Base-by-base conservation (phyloP, 192 early-diverging fungal species). In the Haplosporangium gracile region DNA sequence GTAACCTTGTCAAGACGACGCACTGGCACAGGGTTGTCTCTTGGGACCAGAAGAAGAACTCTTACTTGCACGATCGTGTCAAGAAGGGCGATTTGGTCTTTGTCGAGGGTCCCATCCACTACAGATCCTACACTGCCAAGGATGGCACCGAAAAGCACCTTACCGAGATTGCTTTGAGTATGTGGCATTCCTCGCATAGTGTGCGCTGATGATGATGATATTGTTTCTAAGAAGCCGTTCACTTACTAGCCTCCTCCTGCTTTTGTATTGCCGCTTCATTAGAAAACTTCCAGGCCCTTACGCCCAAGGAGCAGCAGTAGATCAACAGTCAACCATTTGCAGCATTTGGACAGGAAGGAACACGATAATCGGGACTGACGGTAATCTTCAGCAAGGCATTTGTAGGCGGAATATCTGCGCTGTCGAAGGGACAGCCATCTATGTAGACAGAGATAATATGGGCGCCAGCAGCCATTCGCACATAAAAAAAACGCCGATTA, bases 61-160 rank as follows among this genome's bases (percentile, higher is more conserved):
- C 77, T 7, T 89, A 89, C 75, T 75, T 87, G 36, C 51, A 81
- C 4, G 88, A 90, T 0, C 83, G 88, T 39, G 78, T 95, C 38
- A 92, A 93, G 87, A 93, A 93, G 83, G 90, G 94, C 43, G 90
- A 91, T n/a, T 79, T 93, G 47, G 91, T 95, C 18, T 92, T 92
- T 80, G 90, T 95, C 16, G 93, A 93, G 55, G 94, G 94, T 57
- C 79, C 88, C 11, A 86, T 95, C 36, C 91, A 92, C 68, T 94
- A 94, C 83, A 90, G 88, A 53, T 84, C 89, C 8, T 94, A 89
- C 79, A 94, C 90, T 42, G 90, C 92, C 80, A 93, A 94, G 91
- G 93, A 94, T 1, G 93, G 92, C 40, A 79, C 82, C 34, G 89
- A 93, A 22, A 89, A 89, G 69, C 83, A 89, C 69, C 83, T 82